These are phyloP conservation scores for Zarea fungicola DNA, from an alignment of 2,329 filamentous ascomycete species.

Conservation along the genomic window DNA sequence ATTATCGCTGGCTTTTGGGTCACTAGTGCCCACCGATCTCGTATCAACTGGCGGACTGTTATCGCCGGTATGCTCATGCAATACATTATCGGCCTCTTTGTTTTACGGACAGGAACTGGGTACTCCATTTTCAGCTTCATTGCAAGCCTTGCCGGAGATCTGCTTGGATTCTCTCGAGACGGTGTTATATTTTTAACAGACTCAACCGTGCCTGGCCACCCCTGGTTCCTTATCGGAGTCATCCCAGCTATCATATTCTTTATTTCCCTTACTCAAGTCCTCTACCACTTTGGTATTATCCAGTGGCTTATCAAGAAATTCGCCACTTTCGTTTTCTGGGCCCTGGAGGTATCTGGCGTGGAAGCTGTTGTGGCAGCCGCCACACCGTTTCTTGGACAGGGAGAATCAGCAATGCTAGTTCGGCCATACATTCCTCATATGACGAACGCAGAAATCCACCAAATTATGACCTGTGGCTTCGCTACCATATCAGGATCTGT, in stretches of 20 bases:
- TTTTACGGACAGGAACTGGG: slow-evolving; percentile 72
- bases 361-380: slow-evolving; percentile 92
- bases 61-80: slow-evolving; percentile 85
- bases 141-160: slow-evolving; percentile 64
- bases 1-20: slow-evolving; percentile 62
- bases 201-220: slow-evolving; percentile 37
- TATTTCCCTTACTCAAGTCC: slow-evolving; percentile 80
- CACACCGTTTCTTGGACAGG: slow-evolving; percentile 90
- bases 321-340: slow-evolving; percentile 88
- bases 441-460: slow-evolving; percentile 82
- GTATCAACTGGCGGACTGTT: slow-evolving; percentile 70
- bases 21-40: slow-evolving; percentile 64
- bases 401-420: slow-evolving; percentile 90
- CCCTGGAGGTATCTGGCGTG: slow-evolving; percentile 77
- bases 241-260: slow-evolving; percentile 96
- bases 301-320: slow-evolving; percentile 91
- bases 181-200: slow-evolving; percentile 65
- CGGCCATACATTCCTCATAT: slow-evolving; percentile 80
- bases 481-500: slow-evolving; percentile 89
- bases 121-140: slow-evolving; percentile 92
- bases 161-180: slow-evolving; percentile 70
- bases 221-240: slow-evolving; percentile 72
- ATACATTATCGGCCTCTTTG: slow-evolving; percentile 84
- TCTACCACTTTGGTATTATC: slow-evolving; percentile 74
- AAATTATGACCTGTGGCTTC: slow-evolving; percentile 88